Base-by-base conservation (phyloP, 495 filamentous ascomycete species). In the Trichoderma erinaceum region DNA sequence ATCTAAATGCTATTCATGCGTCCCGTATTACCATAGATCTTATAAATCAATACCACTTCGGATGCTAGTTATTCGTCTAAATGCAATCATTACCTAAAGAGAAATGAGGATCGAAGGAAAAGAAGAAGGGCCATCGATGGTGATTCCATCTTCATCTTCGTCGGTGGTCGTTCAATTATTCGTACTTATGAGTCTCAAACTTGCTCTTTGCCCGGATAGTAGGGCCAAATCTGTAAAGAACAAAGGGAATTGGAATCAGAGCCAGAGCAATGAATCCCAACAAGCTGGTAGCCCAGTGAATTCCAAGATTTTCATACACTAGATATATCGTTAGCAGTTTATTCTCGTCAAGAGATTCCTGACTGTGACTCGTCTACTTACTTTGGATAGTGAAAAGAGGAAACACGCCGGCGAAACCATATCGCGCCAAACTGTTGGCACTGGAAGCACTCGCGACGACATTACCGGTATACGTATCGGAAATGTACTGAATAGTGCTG, bases 391-490 rank as follows among this genome's bases (percentile, higher is more conserved):
- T 84, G 68, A 89, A 88, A 0, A 92, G 80, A 7, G 90, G 90
- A 71, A 90, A 92, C 3, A 79, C 84, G 23, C 85, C 85, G 1
- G 84, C 88, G 23, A 89, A 69, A 0, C 76, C 72, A 70, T 92
- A 92, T 41, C 90, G 80, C 4, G 86, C 76, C 32, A 92, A 74
- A 12, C 87, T 85, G 67, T 90, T 89, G 0, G 87, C 87, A 10
- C 85, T 86, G 32, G 85, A 71, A 4, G 88, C 87, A 44, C 81
- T 85, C 0, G 89, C 88, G 2, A 86, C 83, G 41, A 83, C 85
- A 21, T 79, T 74, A 5, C 81, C 80, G 16, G 82, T 80, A 69
- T 90, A 90, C 0, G 82, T 79, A 67, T 91, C 88, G 25, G 84
- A 75, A 0, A 87, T 75, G 69, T 89, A 90, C 64, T 77, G 78